Evolutionary conservation across 2,329 filamentous ascomycete species (phyloP).

Genomic region (Tolypocladium pustulatum): DNA sequence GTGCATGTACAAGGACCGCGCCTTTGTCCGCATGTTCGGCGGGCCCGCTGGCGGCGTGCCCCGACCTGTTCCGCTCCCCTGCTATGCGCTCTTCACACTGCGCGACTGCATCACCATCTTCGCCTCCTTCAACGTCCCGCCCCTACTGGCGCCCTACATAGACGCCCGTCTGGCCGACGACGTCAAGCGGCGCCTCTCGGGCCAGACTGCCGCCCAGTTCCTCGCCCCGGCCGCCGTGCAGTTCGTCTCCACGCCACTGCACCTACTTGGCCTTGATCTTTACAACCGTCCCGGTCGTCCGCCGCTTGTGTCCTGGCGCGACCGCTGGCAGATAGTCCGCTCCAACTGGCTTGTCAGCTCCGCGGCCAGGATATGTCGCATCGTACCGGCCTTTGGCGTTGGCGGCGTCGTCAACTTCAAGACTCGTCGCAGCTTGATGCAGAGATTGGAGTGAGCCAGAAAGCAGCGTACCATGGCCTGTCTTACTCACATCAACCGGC

Average conservation of each 20-base stretch:
- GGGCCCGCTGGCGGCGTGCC: slow-evolving; percentile 35
- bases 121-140: slow-evolving; percentile 82
- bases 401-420: slow-evolving; percentile 78
- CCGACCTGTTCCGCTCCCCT: slow-evolving; percentile 54
- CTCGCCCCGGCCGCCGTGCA: slow-evolving; percentile 70
- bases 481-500: background rate
- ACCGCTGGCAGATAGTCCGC: slow-evolving; percentile 58
- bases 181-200: slow-evolving; percentile 31
- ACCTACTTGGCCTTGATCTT: slow-evolving; percentile 74
- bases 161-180: slow-evolving; percentile 42
- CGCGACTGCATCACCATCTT: slow-evolving; percentile 87
- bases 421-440: slow-evolving; percentile 58
- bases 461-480: background rate
- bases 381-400: slow-evolving; percentile 80
- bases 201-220: slow-evolving; percentile 66
- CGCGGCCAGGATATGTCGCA: slow-evolving; percentile 68
- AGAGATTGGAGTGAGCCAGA: slow-evolving; percentile 31
- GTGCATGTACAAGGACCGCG: slow-evolving; percentile 82
- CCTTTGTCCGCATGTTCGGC: slow-evolving; percentile 76
- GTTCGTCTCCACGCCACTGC: slow-evolving; percentile 69
- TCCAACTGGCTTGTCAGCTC: slow-evolving; percentile 68
- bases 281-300: slow-evolving; percentile 57
- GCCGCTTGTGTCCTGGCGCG: slow-evolving; percentile 29
- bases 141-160: slow-evolving; percentile 62
- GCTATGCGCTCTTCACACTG: slow-evolving; percentile 68